Evolutionary conservation across 495 filamentous ascomycete species (phyloP).

Genomic region (Penicillium tannophilum): DNA sequence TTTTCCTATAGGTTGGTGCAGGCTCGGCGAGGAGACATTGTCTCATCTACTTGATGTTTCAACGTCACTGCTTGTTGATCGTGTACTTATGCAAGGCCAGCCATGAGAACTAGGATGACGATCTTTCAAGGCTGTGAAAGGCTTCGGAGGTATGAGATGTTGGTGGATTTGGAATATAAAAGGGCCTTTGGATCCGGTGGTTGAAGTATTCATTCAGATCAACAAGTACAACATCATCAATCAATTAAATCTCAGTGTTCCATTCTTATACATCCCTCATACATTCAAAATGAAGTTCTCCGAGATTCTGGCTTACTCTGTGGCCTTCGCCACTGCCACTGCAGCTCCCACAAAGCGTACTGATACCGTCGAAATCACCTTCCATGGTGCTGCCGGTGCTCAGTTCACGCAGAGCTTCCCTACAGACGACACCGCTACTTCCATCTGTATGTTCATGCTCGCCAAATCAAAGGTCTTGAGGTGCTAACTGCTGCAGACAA

Average conservation of each 20-base stretch:
- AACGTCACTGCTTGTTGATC: background rate
- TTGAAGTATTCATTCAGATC: background rate
- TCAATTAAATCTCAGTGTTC: background rate
- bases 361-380: conserved; percentile 23
- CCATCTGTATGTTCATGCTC: conserved; percentile 21
- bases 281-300: conserved; percentile 15
- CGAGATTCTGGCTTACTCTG: conserved; percentile 12
- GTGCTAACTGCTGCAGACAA: conserved; percentile 21
- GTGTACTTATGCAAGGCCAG: conserved; percentile 3
- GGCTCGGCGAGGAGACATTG: background rate
- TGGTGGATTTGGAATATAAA: background rate
- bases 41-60: background rate
- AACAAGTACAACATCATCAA: background rate
- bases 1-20: background rate
- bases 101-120: background rate
- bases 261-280: background rate
- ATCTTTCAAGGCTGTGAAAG: background rate
- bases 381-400: conserved; percentile 28
- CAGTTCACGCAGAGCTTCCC: conserved; percentile 30
- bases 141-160: background rate
- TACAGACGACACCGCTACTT: conserved; percentile 22
- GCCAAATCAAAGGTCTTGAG: background rate
- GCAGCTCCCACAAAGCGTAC: conserved; percentile 15
- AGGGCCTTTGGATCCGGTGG: background rate
- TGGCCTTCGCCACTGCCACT: conserved; percentile 14